Evolutionary conservation across 257 asterid genomes (phyloP), one percentile per base, ranked within the genome.

Genomic region (Penstemon davidsonii): DNA sequence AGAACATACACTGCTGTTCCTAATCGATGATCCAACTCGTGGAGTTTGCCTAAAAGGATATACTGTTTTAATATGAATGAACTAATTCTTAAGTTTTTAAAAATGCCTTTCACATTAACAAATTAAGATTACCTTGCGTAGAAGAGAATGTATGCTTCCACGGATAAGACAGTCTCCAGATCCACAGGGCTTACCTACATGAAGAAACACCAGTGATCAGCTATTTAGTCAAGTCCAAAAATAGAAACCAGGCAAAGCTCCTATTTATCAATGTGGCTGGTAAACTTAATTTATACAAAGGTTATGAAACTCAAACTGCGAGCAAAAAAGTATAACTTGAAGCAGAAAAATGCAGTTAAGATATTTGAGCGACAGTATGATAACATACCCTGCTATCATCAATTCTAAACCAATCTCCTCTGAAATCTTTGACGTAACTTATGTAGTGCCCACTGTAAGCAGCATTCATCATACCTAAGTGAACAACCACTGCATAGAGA

Each of bases 391-490:
- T 69, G 81, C 81, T 72, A 75, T 82, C 83, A 76, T 74, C 87
- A 41, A 77, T 74, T 74, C 65, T 75, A 46, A 75, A 83, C 88
- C 88, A 83, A 5, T 73, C 67, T 55, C 80, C 80, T 10, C 33
- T 76, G 38, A 73, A 70, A 78, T 73, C 78, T 75, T 78, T 83
- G 55, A 83, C 77, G 60, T 80, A 83, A 54, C 88, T 75, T 55
- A 83, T 69, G 70, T 83, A 83, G 78, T 83, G 88, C 61, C 88
- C 88, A 62, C 79, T 78, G 74, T 78, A 64, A 51, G 86, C 68
- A 51, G 80, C 79, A 71, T 78, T 80, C 75, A 51, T 76, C 73
- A 36, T 62, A 73, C 68, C 77, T 84, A 73, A 76, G 78, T 83
- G 88, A 72, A 83, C 88, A 46, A 78, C 81, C 69, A 78, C 82